Conservation (phyloP, 306 rosid species). For the Vigna angularis region DNA sequence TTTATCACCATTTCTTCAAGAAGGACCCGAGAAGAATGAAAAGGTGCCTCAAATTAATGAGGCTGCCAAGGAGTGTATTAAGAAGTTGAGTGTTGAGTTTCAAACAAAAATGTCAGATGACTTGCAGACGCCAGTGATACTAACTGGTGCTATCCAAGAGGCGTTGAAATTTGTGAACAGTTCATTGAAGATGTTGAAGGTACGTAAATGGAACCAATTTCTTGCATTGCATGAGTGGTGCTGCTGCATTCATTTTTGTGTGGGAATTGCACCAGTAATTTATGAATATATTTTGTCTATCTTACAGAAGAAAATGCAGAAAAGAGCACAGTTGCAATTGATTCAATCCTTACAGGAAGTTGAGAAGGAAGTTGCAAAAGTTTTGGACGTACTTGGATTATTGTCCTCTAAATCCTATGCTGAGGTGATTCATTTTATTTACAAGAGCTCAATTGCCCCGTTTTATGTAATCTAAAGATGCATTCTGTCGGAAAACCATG, state of each 20-base stretch:
- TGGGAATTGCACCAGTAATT: constrained; percentile 6
- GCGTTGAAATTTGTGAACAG: constrained; percentile 77
- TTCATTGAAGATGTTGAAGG: constrained; percentile 78
- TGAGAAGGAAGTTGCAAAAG: constrained; percentile 63
- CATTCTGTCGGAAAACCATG: constrained; percentile 4
- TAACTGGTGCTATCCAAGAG: constrained; percentile 88
- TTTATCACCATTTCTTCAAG: constrained; percentile 68
- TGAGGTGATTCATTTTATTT: constrained; percentile 61
- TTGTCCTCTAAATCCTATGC: constrained; percentile 59
- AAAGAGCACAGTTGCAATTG: constrained; percentile 60
- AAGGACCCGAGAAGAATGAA: constrained; percentile 52
- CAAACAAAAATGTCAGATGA: constrained; percentile 90
- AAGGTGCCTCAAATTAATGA: constrained; percentile 54
- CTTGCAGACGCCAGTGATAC: constrained; percentile 83
- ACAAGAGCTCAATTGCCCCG: constrained; percentile 8
- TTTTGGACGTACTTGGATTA: constrained; percentile 70
- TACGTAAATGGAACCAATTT: constrained; percentile 40
- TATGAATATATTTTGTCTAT: constrained; percentile 31
- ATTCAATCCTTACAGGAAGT: constrained; percentile 67
- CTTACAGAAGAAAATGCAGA: constrained; percentile 76
- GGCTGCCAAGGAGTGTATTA: constrained; percentile 73
- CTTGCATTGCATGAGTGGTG: neutral
- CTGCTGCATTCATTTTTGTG: neutral
- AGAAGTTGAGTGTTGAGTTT: constrained; percentile 68
- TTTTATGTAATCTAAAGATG: neutral